phyloP scores from a whole-genome alignment of 129 eudicot genomes.

The Pseudognaphalium luteoalbum region DNA sequence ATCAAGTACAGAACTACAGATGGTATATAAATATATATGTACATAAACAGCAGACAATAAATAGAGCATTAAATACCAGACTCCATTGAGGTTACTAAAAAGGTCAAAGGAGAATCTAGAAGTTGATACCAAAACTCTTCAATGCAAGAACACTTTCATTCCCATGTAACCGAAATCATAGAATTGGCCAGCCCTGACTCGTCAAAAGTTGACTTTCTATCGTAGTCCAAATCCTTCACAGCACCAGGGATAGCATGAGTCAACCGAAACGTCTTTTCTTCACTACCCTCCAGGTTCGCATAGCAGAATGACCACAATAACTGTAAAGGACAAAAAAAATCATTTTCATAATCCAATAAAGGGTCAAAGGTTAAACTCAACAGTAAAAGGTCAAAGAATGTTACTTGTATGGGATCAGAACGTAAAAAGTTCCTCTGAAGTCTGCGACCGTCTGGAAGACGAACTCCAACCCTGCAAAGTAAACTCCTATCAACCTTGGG shows the following conservation, averaged over 20 bases:
- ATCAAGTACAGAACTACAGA: background rate
- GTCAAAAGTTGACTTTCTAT: slow-evolving; percentile 46
- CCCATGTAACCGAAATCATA: slow-evolving; percentile 78
- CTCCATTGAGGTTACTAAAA: slow-evolving; percentile 31
- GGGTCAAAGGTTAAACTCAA: slow-evolving; percentile 2
- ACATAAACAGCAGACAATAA: slow-evolving; percentile 28
- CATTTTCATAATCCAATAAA: background rate
- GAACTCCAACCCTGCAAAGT: slow-evolving; percentile 83
- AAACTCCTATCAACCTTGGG: slow-evolving; percentile 68
- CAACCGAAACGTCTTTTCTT: slow-evolving; percentile 49
- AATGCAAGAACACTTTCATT: slow-evolving; percentile 20
- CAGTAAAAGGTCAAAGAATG: slow-evolving; percentile 9
- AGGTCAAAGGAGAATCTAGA: slow-evolving; percentile 27
- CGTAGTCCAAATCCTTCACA: slow-evolving; percentile 52
- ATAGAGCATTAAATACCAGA: slow-evolving; percentile 3
- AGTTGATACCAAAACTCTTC: slow-evolving; percentile 34
- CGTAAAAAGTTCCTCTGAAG: slow-evolving; percentile 83
- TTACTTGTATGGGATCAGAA: slow-evolving; percentile 72
- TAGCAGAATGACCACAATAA: slow-evolving; percentile 84
- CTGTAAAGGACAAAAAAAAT: slow-evolving; percentile 36
- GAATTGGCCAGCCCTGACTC: slow-evolving; percentile 77
- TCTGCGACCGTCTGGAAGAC: slow-evolving; percentile 95
- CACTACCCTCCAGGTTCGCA: slow-evolving; percentile 55
- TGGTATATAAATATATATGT: slow-evolving; percentile 22
- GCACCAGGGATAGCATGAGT: slow-evolving; percentile 76